phyloP scores from a whole-genome alignment of 2,329 filamentous ascomycete genomes.

The Reticulascus tulasneorum region DNA sequence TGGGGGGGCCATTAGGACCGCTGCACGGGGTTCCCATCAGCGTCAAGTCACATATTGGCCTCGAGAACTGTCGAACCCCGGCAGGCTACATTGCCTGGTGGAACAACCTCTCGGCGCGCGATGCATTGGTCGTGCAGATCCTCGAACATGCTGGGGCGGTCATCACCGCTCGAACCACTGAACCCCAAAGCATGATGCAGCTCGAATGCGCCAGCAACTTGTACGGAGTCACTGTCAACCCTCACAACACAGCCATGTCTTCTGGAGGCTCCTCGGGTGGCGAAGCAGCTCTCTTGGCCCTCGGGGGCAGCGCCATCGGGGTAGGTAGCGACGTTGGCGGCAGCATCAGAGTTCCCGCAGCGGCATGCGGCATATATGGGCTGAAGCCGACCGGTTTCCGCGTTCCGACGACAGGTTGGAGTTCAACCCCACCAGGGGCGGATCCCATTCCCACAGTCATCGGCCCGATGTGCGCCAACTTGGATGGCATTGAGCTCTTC shows the following conservation, averaged over 20 bases:
- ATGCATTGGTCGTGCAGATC: too few species aligned
- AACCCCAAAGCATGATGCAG: slow-evolving; percentile 22
- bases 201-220: slow-evolving; percentile 12
- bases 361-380: slow-evolving; percentile 11
- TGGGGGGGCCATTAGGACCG: slow-evolving; percentile 53
- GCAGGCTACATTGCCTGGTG: too few species aligned
- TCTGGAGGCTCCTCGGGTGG: slow-evolving; percentile 11
- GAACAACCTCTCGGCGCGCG: too few species aligned
- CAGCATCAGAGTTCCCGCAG: slow-evolving; percentile 10
- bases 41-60: too few species aligned
- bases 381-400: slow-evolving; percentile 9
- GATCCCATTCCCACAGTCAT: too few species aligned
- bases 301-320: slow-evolving; percentile 8
- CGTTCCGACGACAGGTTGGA: too few species aligned
- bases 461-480: too few species aligned
- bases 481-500: background rate
- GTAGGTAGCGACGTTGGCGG: slow-evolving; percentile 10
- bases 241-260: slow-evolving; percentile 7
- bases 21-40: slow-evolving; percentile 59
- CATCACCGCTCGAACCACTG: slow-evolving; percentile 15
- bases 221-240: slow-evolving; percentile 11
- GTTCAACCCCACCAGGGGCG: too few species aligned
- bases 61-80: too few species aligned
- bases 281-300: slow-evolving; percentile 7
- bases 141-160: too few species aligned